Base-by-base conservation (phyloP, 139 green algal species). In the Parachlorella kessleri region DNA sequence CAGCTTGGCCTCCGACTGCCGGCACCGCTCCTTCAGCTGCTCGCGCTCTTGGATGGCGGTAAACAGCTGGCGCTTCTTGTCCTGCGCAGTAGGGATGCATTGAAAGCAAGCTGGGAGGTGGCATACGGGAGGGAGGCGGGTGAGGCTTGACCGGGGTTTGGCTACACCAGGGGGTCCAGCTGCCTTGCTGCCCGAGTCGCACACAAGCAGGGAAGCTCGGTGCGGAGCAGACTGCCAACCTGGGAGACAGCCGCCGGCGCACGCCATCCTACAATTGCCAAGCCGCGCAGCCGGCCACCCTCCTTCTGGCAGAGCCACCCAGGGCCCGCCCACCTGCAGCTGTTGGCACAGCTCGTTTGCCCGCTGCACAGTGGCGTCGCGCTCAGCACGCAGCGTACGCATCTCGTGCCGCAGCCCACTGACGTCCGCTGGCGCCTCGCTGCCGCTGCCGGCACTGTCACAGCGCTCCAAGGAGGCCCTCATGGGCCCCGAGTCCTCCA, bases 51-150 rank as follows among this genome's bases (percentile, higher is more conserved):
- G 75, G n/a, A 81, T 81, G 2, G 75, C 75, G 48, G 3, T 63
- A 42, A 81, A 81, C 33, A 81, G 75, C 75, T 81, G 75, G 4
- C 75, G 75, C 66, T 81, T 81, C 35, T 81, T 81, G 66, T 81
- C 75, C 66, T 81, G 48, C 48, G 21, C 48, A 59, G 48, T 28
- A 18, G 48, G 48, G 48, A 14, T 14, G 48, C 48, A n/a, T n/a
- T n/a, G n/a, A n/a, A n/a, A n/a, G n/a, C n/a, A n/a, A n/a, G n/a
- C n/a, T n/a, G n/a, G n/a, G n/a, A n/a, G n/a, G n/a, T n/a, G n/a
- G n/a, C n/a, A n/a, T n/a, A n/a, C n/a, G n/a, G n/a, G n/a, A n/a
- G n/a, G n/a, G n/a, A n/a, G n/a, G n/a, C n/a, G n/a, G n/a, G n/a
- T n/a, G n/a, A n/a, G n/a, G n/a, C n/a, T n/a, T n/a, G n/a, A n/a